Evolutionary conservation across 73 alveolate species (phyloP).

Genomic region (Breviolum minutum): DNA sequence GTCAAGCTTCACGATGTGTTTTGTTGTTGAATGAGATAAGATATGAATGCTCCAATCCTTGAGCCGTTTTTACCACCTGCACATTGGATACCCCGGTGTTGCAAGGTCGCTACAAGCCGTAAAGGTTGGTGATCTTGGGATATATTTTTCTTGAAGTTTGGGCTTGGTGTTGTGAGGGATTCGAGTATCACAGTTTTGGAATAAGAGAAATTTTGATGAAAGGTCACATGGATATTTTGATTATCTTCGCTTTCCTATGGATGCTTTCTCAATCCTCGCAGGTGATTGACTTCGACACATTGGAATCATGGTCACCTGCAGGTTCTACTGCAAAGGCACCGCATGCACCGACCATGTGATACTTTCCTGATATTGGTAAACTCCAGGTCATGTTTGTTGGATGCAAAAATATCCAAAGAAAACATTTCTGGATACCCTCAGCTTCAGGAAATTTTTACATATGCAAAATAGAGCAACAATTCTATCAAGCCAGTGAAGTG

Average conservation of each 20-base stretch:
- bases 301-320: constrained; percentile 87
- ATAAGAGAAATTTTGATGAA: no score
- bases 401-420: not conserved
- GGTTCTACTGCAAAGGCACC: constrained; percentile 78
- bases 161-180: no score
- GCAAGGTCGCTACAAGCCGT: constrained; percentile 13
- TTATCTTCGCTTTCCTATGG: not conserved
- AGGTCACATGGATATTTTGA: not conserved
- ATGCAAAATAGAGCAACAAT: not conserved
- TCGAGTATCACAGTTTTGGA: no score
- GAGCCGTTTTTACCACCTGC: no score
- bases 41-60: no score
- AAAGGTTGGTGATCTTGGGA: not conserved
- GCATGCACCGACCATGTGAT: not conserved
- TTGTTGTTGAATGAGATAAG: no score
- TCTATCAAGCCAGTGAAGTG: not conserved
- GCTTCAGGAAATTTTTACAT: not conserved
- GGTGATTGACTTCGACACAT: constrained; percentile 88
- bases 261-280: not conserved
- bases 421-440: not conserved
- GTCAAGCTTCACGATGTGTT: no score
- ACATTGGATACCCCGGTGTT: no score
- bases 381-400: not conserved
- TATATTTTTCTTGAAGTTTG: no score
- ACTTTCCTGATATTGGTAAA: not conserved